Evolutionary conservation across 2,329 filamentous ascomycete genomes (phyloP).

Genomic region (Aspergillus novoparasiticus): DNA sequence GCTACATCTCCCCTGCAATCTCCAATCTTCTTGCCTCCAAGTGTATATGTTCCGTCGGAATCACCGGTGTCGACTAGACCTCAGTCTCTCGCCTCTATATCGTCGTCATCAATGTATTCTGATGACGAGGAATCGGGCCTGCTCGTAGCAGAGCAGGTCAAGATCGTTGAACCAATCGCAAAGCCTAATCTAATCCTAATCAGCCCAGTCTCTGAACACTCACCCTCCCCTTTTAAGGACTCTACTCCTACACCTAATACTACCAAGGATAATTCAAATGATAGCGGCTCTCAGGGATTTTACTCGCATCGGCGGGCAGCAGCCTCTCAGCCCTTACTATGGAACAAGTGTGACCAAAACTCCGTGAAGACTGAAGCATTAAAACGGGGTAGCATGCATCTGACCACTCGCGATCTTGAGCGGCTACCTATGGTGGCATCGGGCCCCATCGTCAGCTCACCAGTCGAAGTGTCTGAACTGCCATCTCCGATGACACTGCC

Average conservation of each 20-base stretch:
- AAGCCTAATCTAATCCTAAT: constrained; percentile 38
- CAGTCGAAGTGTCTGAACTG: constrained; percentile 29
- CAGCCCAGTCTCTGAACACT: constrained; percentile 26
- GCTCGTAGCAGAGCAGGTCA: constrained; percentile 36
- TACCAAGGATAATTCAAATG: background rate
- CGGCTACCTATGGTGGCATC: background rate
- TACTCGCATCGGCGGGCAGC: constrained; percentile 20
- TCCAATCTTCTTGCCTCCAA: constrained; percentile 32
- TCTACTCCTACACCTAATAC: constrained; percentile 1
- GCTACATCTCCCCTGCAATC: constrained; percentile 30
- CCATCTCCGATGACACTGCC: constrained; percentile 20
- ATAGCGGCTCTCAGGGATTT: background rate
- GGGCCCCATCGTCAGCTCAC: constrained; percentile 17
- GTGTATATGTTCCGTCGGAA: constrained; percentile 32
- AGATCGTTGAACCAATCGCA: constrained; percentile 31
- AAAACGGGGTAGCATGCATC: constrained; percentile 16
- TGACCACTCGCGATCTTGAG: constrained; percentile 14
- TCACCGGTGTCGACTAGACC: constrained; percentile 18
- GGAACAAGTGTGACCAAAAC: constrained; percentile 8
- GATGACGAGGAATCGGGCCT: constrained; percentile 35
- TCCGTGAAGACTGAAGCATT: background rate
- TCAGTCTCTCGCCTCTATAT: constrained; percentile 28
- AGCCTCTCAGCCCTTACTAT: constrained; percentile 21
- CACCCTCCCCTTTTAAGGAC: constrained; percentile 10
- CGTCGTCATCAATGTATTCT: constrained; percentile 31